These are phyloP conservation scores for Hanseniaspora taiwanica DNA, from an alignment of 805 yeast genomes.

Conservation along the genomic window DNA sequence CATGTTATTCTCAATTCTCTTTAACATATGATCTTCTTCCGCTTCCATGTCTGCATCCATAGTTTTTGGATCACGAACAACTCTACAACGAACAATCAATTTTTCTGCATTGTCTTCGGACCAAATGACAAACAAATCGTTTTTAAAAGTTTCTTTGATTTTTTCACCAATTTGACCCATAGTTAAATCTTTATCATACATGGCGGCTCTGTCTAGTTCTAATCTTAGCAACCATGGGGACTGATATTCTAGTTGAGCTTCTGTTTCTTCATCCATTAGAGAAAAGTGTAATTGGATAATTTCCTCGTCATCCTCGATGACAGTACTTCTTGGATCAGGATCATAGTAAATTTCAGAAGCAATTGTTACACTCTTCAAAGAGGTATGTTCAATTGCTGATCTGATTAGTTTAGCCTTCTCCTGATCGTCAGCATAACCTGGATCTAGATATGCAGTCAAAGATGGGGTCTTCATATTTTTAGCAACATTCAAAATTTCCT, in stretches of 20 bases:
- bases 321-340: conserved; percentile 96
- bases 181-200: conserved; percentile 94
- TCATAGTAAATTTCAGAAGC: conserved; percentile 95
- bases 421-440: conserved; percentile 72
- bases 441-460: conserved; percentile 78
- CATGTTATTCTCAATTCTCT: conserved; percentile 93
- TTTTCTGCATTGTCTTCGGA: conserved; percentile 98
- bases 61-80: conserved; percentile 89
- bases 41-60: conserved; percentile 89
- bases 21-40: conserved; percentile 93
- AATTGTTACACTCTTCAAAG: conserved; percentile 88
- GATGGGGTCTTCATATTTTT: conserved; percentile 99
- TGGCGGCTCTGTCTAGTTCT: conserved; percentile 95
- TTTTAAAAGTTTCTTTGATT: conserved; percentile 84
- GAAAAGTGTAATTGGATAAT: conserved; percentile 96
- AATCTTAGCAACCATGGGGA: conserved; percentile 96
- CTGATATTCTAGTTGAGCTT: conserved; percentile 84
- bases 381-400: conserved; percentile 94
- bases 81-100: conserved; percentile 94
- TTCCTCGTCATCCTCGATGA: conserved; percentile 90
- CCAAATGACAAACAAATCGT: conserved; percentile 95
- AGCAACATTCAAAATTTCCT: conserved; percentile 96
- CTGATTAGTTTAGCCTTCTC: conserved; percentile 91
- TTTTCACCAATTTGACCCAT: conserved; percentile 98
- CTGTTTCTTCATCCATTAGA: conserved; percentile 95